Conservation (phyloP, 768 basidiomycete species). For the Mycena crocata region DNA sequence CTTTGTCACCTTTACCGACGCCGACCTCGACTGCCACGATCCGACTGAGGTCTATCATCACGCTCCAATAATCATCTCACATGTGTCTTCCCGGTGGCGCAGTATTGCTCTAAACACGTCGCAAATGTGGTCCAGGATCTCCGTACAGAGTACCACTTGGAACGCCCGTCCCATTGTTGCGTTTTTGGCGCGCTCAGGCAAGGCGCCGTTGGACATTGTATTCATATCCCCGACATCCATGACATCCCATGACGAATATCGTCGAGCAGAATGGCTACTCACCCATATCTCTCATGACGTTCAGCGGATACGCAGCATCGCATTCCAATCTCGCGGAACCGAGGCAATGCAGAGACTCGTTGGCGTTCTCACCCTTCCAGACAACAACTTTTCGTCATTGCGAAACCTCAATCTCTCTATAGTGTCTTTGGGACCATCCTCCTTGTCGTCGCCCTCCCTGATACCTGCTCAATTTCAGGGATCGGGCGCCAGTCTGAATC, state of each 20-base stretch:
- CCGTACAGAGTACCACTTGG: constrained; percentile 41
- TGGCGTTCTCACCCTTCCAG: constrained; percentile 30
- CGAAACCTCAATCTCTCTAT: constrained; percentile 43
- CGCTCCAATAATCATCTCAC: constrained; percentile 56
- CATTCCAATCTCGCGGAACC: constrained; percentile 45
- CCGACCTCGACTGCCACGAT: constrained; percentile 38
- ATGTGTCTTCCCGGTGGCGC: constrained; percentile 65
- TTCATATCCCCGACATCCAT: constrained; percentile 34
- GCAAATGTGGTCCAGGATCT: constrained; percentile 57
- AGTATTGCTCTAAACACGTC: constrained; percentile 55
- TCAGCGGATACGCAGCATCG: constrained; percentile 46
- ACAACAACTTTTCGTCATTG: constrained; percentile 28
- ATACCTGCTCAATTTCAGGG: constrained; percentile 12
- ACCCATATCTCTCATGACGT: constrained; percentile 34
- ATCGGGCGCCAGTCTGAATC: constrained; percentile 26
- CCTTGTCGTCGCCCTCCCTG: constrained; percentile 9
- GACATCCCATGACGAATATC: constrained; percentile 28
- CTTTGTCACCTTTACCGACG: constrained; percentile 46
- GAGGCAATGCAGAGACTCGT: constrained; percentile 38
- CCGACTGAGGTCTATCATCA: constrained; percentile 43
- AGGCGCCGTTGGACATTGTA: constrained; percentile 49
- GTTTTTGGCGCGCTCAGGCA: constrained; percentile 51
- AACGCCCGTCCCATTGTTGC: constrained; percentile 28
- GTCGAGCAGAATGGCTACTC: constrained; percentile 40
- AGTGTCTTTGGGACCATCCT: constrained; percentile 6